Evolutionary conservation across 352 stramenopile genomes (phyloP).

Genomic region (Phytophthora hybrid): DNA sequence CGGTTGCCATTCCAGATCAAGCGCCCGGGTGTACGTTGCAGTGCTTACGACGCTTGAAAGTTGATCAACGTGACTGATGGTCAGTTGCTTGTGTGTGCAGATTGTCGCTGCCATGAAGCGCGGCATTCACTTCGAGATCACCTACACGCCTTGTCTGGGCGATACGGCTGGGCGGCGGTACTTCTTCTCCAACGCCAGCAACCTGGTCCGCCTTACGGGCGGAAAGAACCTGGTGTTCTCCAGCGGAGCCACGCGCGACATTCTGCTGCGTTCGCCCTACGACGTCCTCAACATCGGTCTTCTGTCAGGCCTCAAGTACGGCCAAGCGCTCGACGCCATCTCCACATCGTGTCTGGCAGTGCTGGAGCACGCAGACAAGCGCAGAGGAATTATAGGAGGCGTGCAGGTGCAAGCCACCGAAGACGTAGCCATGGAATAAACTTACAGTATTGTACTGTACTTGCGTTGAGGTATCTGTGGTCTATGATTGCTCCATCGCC

Average conservation of each 20-base stretch:
- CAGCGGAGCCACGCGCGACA: conserved; percentile 75
- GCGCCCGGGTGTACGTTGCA: conserved; percentile 64
- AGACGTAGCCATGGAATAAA: conserved; percentile 61
- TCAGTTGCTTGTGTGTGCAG: conserved; percentile 30
- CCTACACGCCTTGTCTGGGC: conserved; percentile 76
- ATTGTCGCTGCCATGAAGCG: conserved; percentile 78
- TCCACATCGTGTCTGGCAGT: conserved; percentile 62
- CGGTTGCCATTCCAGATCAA: conserved; percentile 84
- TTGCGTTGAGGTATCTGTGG: conserved; percentile 1
- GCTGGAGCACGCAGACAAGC: conserved; percentile 66
- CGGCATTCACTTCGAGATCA: conserved; percentile 83
- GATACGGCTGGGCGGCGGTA: conserved; percentile 83
- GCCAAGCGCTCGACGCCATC: conserved; percentile 72
- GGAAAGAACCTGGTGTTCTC: conserved; percentile 78
- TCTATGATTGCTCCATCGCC: conserved; percentile 43
- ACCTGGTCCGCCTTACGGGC: conserved; percentile 75
- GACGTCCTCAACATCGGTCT: conserved; percentile 86
- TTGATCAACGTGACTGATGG: not conserved
- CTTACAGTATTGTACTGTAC: not conserved
- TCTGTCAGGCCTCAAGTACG: conserved; percentile 75
- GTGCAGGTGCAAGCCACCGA: conserved; percentile 47
- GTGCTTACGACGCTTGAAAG: not conserved
- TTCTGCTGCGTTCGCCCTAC: conserved; percentile 83
- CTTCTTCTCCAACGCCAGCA: conserved; percentile 89
- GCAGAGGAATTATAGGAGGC: conserved; percentile 58